Evolutionary conservation across 805 yeast species (phyloP), one percentile per base, ranked within the genome.

Genomic region (Candida schatavii): DNA sequence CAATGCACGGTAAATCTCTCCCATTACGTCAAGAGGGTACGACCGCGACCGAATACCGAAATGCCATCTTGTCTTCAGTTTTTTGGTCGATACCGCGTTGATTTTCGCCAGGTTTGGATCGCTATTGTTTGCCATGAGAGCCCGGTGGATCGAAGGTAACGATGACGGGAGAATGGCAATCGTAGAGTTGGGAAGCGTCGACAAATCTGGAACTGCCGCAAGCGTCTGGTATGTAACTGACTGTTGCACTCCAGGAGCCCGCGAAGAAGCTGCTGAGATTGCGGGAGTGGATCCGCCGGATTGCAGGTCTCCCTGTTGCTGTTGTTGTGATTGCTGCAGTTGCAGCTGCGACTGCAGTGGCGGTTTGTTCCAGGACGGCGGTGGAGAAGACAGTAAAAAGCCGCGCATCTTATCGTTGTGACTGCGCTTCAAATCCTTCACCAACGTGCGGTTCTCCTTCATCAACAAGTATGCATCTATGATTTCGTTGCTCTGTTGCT

Each of bases 1-100:
- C 58, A 93, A 72, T 1, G 98, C 98, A 36, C 97, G 75, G 66
- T 93, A 93, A 34, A 93, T 90, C 61, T 93, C 99, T 21, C 97
- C 97, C 98, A 93, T 93, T 3, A 93, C 99, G 62, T 93, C 99
- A 52, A 93, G 72, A 26, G 99, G 98, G 59, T 93, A 93, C 1
- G 97, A 88, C 55, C 97, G 76, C 6, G 97, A 88, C 59, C 99
- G 75, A 46, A 93, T 93, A 50, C 99, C 99, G 59, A 93, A 93
- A 70, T 93, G 99, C 99, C 99, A 93, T 64, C 96, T 81, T 5
- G 96, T 88, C 64, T 89, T 91, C 46, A 91, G 85, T 61, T 88
- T 88, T 62, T 91, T 89, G 36, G 85, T 74, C 19, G 83, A 74
- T 17, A 81, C 70, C 7, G 87, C 82, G 32, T 73, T 70, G 38